A percentile compares a stretch with the other conserved stretches of the same genome.
phyloP scores from a whole-genome alignment of 2,329 filamentous ascomycete genomes.

The Annulohypoxylon truncatum region DNA sequence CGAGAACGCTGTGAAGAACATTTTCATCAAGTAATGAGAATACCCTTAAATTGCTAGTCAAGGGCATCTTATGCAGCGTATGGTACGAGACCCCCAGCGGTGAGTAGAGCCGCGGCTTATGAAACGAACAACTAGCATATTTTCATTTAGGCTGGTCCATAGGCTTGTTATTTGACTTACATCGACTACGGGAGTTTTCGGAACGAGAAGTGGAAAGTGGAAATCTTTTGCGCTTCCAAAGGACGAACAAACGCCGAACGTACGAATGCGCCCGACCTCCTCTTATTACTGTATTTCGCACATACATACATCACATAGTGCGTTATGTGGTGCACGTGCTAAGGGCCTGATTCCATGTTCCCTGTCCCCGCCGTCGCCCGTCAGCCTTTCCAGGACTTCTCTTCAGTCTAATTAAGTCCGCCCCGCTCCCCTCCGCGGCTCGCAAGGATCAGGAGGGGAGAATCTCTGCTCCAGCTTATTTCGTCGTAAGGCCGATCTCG shows the following conservation, averaged over 20 bases:
- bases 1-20: constrained; percentile 7
- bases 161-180: constrained; percentile 8
- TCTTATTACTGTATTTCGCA: constrained; percentile 22
- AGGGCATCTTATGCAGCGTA: constrained; percentile 15
- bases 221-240: constrained; percentile 20
- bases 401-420: constrained; percentile 34
- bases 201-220: constrained; percentile 36
- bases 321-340: constrained; percentile 32
- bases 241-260: not conserved
- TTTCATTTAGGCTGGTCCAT: constrained; percentile 17
- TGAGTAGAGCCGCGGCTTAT: constrained; percentile 28
- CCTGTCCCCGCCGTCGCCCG: constrained; percentile 21
- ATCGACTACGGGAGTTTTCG: constrained; percentile 36
- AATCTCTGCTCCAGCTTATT: constrained; percentile 18
- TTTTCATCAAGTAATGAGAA: constrained; percentile 49
- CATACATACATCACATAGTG: constrained; percentile 26
- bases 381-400: constrained; percentile 29
- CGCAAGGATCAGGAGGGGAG: constrained; percentile 32
- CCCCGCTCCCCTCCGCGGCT: constrained; percentile 41
- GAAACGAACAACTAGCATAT: constrained; percentile 20
- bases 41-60: constrained; percentile 32
- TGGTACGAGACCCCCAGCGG: constrained; percentile 25
- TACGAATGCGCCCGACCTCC: constrained; percentile 19
- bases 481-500: constrained; percentile 34
- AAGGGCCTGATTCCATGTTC: constrained; percentile 1